Base-by-base conservation (phyloP, 345 rosid species). In the Turnera subulata region DNA sequence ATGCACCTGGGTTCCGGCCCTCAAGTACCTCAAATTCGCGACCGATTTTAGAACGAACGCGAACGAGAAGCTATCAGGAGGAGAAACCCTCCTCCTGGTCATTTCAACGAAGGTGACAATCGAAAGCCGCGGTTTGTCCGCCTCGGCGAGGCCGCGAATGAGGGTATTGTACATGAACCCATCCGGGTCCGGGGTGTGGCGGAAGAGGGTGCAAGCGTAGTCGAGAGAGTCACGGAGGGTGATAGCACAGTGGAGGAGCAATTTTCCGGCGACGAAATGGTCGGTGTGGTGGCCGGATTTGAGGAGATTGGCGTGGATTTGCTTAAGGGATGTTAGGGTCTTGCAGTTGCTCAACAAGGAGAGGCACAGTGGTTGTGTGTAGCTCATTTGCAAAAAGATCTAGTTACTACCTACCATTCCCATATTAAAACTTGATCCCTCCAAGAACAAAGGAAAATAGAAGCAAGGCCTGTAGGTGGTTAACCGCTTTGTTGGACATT, bases 151-250 rank as follows among this genome's bases (percentile, higher is more conserved):
- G 18, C 85, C 95, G 22, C 96, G 77, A 40, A 85, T 76, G 40
- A 88, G 73, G 18, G 86, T 68, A 60, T 88, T 88, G 81, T 76
- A 83, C 89, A 88, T 83, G 80, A 88, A 83, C 6, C 72, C 72
- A 66, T 88, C 89, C 0, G 89, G 89, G 16, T 63, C 46, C 2
- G 66, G 82, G 42, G 73, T 68, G 61, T 68, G 54, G 74, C 66
- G 63, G 53, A 88, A 69, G 54, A 88, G 68, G 45, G 74, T 56
- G 15, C 45, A 58, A 61, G 89, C 89, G 51, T 88, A 74, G 20
- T 61, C 73, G 38, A 84, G 70, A 53, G 80, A 69, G 37, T 53
- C 61, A 22, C 79, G 62, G 58, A 80, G 63, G 2, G 80, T 44
- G 52, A 77, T 19, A 1, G 80, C 70, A 59, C 78, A 76, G 55